Conservation (phyloP, 805 yeast species). For the Lipomyces kockii region DNA sequence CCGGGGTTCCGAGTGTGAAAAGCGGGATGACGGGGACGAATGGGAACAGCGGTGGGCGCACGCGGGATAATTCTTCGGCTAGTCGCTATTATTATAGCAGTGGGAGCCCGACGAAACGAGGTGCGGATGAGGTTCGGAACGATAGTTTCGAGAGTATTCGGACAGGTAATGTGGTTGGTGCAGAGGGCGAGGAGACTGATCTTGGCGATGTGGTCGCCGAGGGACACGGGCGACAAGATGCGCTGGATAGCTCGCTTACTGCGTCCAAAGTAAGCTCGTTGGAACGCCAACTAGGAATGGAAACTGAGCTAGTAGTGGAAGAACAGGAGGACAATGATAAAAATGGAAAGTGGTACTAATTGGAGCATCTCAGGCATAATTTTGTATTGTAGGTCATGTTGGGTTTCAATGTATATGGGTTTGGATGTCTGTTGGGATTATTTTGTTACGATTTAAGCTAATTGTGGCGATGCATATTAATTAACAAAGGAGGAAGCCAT, state of each 20-base stretch:
- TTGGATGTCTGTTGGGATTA: neutral
- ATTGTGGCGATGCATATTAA: neutral
- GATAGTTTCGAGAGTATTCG: conserved; percentile 2
- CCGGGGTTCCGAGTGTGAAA: conserved; percentile 32
- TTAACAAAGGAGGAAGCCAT: neutral
- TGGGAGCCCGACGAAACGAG: neutral
- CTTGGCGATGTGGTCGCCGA: neutral
- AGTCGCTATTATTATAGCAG: conserved; percentile 12
- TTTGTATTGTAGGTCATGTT: neutral
- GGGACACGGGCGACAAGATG: neutral
- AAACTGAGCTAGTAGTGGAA: conserved; percentile 5
- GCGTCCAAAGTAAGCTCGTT: conserved; percentile 16
- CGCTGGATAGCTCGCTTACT: conserved; percentile 4
- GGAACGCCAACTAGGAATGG: conserved; percentile 22
- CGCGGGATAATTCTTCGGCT: conserved; percentile 13
- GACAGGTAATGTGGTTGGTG: neutral
- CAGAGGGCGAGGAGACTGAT: neutral
- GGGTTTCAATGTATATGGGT: neutral
- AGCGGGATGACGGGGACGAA: conserved; percentile 27
- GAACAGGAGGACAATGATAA: neutral
- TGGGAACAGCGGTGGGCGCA: conserved; percentile 10
- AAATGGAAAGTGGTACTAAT: neutral
- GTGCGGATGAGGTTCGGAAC: neutral
- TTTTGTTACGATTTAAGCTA: neutral
- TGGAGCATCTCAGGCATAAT: neutral